Evolutionary conservation across 164 flowering plant species (phyloP).

Genomic region (Stephania japonica): DNA sequence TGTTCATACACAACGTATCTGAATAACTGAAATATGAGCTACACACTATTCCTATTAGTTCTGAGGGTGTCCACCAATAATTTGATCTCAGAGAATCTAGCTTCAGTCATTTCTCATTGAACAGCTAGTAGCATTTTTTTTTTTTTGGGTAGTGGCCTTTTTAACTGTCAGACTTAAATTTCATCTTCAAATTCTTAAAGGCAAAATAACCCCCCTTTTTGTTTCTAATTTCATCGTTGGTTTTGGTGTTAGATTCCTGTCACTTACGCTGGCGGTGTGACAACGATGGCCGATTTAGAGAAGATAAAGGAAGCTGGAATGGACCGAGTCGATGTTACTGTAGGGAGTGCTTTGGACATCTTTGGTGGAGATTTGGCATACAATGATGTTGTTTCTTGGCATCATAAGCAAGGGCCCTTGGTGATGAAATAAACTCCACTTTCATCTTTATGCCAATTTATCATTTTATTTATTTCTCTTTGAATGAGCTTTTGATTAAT

Average conservation of each 20-base stretch:
- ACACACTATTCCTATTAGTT: no score
- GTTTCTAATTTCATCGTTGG: neutral
- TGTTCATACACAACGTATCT: neutral
- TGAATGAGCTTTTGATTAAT: neutral
- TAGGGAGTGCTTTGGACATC: constrained; percentile 89
- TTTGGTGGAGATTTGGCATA: constrained; percentile 82
- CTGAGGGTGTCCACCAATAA: neutral
- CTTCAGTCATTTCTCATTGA: neutral
- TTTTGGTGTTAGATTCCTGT: constrained; percentile 65
- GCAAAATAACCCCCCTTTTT: neutral
- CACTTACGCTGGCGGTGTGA: constrained; percentile 93
- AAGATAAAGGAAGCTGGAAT: constrained; percentile 65
- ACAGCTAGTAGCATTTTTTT: no score
- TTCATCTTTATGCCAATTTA: neutral
- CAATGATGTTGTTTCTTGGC: constrained; percentile 79
- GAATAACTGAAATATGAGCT: no score
- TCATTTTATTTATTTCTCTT: neutral
- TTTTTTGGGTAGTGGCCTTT: no score
- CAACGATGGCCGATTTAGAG: constrained; percentile 71
- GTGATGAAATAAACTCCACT: neutral
- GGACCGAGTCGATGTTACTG: constrained; percentile 81
- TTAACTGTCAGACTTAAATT: no score
- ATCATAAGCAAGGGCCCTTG: constrained; percentile 28
- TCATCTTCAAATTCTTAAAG: no score
- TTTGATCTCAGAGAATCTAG: neutral